Percentiles rank a stretch among this genome's conserved stretches.
These are phyloP conservation scores for Pleurotus djamor DNA, from an alignment of 768 basidiomycete species.

Conservation along the genomic window DNA sequence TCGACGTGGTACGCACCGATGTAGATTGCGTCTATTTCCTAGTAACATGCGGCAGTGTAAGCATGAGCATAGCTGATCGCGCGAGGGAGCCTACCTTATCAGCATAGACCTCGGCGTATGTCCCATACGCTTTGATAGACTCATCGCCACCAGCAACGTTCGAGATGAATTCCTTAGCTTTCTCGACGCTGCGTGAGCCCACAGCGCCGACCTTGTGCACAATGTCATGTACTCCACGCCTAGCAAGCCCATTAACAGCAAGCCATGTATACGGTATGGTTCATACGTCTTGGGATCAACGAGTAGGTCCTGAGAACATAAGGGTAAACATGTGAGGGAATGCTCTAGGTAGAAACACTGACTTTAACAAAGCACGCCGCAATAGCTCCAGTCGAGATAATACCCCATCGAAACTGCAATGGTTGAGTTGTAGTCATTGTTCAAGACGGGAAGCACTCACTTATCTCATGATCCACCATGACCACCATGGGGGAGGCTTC, in stretches of 20 bases:
- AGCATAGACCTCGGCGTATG: conserved; percentile 71
- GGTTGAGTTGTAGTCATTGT: conserved; percentile 30
- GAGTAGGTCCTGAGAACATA: conserved; percentile 59
- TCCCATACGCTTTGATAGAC: conserved; percentile 65
- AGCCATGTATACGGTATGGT: not conserved
- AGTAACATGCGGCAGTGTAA: not conserved
- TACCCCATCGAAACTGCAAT: conserved; percentile 72
- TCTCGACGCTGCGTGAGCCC: conserved; percentile 70
- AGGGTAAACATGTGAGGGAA: not conserved
- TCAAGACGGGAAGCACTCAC: conserved; percentile 5
- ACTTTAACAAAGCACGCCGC: conserved; percentile 69
- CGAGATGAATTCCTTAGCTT: conserved; percentile 69
- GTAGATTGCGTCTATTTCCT: conserved; percentile 78
- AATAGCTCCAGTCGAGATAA: conserved; percentile 81
- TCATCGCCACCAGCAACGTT: conserved; percentile 46
- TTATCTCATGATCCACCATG: not conserved
- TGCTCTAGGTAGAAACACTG: conserved; percentile 7
- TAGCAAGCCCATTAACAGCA: conserved; percentile 18
- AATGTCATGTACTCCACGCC: conserved; percentile 66
- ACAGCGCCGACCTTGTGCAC: conserved; percentile 70
- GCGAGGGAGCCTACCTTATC: conserved; percentile 44
- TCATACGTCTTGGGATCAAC: conserved; percentile 69
- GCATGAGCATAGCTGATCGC: no score
- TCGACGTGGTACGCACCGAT: conserved; percentile 42
- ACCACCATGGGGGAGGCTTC: not conserved